phyloP scores from a whole-genome alignment of 345 rosid genomes.

The Pistacia integerrima region DNA sequence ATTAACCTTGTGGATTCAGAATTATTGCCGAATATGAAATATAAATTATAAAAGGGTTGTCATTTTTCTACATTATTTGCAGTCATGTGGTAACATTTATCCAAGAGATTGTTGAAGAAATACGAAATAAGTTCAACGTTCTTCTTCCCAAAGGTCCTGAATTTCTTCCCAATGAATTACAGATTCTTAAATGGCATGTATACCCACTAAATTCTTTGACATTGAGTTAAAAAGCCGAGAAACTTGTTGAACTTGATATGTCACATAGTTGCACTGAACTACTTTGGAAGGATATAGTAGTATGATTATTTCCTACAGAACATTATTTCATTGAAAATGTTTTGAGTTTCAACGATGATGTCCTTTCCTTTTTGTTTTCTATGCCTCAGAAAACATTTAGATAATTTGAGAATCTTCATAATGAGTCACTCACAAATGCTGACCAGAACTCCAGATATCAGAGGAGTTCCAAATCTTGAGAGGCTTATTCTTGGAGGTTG shows the following conservation, averaged over 20 bases:
- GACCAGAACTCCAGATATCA: slow-evolving; percentile 16
- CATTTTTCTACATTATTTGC: not conserved
- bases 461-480: slow-evolving; percentile 13
- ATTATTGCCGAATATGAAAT: not conserved
- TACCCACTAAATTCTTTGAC: slow-evolving; percentile 14
- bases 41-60: not conserved
- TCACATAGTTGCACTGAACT: slow-evolving; percentile 6
- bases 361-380: not conserved
- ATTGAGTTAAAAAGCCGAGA: slow-evolving; percentile 7
- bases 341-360: not conserved
- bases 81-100: slow-evolving; percentile 25
- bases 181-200: slow-evolving; percentile 10
- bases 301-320: not conserved
- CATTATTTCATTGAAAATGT: not conserved
- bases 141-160: not conserved
- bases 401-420: not conserved
- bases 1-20: not conserved
- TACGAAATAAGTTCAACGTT: not conserved
- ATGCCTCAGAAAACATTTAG: not conserved
- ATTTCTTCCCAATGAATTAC: slow-evolving; percentile 11
- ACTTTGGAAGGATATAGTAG: slow-evolving; percentile 1
- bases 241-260: slow-evolving; percentile 24
- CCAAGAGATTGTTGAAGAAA: slow-evolving; percentile 18
- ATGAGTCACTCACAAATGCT: slow-evolving; percentile 10
- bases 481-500: slow-evolving; percentile 20